Evolutionary conservation across 1,284 basidiomycete species (phyloP).

Genomic region (Ceratobasidium sp.): DNA sequence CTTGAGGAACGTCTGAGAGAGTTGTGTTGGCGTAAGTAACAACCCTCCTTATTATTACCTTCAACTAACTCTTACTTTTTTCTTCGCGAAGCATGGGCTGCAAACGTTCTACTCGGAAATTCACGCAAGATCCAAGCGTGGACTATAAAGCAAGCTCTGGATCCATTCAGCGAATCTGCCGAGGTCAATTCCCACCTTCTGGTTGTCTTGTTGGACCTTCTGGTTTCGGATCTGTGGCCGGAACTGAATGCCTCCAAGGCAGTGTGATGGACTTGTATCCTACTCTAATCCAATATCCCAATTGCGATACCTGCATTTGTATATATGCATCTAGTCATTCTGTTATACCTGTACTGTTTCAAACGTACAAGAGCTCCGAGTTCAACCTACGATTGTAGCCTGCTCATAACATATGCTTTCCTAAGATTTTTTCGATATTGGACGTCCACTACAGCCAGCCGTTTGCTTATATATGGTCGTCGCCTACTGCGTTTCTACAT

Average conservation of each 20-base stretch:
- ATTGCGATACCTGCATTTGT: neutral
- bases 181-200: constrained; percentile 35
- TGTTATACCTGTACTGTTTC: too few species aligned
- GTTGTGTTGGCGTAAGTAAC: constrained; percentile 60
- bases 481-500: too few species aligned
- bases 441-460: too few species aligned
- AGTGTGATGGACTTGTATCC: neutral
- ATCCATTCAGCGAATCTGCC: constrained; percentile 39
- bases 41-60: neutral
- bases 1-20: constrained; percentile 62
- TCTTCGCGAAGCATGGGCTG: neutral
- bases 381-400: too few species aligned
- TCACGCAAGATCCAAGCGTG: constrained; percentile 25
- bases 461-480: too few species aligned
- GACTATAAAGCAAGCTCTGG: constrained; percentile 36
- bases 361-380: too few species aligned
- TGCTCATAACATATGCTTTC: too few species aligned
- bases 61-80: neutral
- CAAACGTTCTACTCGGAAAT: constrained; percentile 21
- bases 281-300: neutral
- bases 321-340: neutral
- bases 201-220: constrained; percentile 23
- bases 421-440: too few species aligned
- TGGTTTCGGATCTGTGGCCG: constrained; percentile 34
- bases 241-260: constrained; percentile 22